Evolutionary conservation across 352 stramenopile genomes (phyloP).

Genomic region (Phytophthora hybrid): DNA sequence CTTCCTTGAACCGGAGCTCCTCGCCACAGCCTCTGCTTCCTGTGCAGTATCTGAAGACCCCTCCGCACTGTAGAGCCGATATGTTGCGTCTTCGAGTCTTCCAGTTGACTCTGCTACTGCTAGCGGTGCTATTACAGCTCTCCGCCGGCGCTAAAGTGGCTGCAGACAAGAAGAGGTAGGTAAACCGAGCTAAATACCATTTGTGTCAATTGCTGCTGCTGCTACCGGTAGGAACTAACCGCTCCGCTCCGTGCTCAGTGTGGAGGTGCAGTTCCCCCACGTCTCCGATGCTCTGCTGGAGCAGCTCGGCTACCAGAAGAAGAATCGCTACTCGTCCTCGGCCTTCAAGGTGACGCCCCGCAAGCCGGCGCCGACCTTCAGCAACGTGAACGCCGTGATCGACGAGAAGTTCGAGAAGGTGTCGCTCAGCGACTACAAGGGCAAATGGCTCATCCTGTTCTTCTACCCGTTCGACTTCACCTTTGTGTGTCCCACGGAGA

Average conservation of each 20-base stretch:
- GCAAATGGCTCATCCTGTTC: conserved; percentile 88
- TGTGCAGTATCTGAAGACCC: neutral
- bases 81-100: conserved; percentile 27
- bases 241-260: conserved; percentile 36
- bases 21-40: neutral
- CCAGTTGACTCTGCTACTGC: conserved; percentile 40
- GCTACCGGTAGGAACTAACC: neutral
- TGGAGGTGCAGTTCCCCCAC: conserved; percentile 82
- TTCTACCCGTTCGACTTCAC: conserved; percentile 92
- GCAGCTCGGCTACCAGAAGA: conserved; percentile 84
- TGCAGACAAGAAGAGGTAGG: conserved; percentile 60
- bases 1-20: conserved; percentile 19
- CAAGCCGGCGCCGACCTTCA: conserved; percentile 75
- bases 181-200: neutral
- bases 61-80: neutral
- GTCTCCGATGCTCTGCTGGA: conserved; percentile 80
- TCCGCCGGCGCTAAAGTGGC: conserved; percentile 26
- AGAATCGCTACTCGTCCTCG: conserved; percentile 79
- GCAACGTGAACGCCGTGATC: conserved; percentile 81
- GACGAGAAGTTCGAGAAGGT: conserved; percentile 86
- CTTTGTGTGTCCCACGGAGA: conserved; percentile 89
- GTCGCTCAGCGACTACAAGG: conserved; percentile 76
- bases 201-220: neutral
- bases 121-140: conserved; percentile 45
- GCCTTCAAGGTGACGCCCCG: conserved; percentile 80